Evolutionary conservation across 192 early-diverging fungal species (phyloP).

Genomic region (Spinellus fusiger): DNA sequence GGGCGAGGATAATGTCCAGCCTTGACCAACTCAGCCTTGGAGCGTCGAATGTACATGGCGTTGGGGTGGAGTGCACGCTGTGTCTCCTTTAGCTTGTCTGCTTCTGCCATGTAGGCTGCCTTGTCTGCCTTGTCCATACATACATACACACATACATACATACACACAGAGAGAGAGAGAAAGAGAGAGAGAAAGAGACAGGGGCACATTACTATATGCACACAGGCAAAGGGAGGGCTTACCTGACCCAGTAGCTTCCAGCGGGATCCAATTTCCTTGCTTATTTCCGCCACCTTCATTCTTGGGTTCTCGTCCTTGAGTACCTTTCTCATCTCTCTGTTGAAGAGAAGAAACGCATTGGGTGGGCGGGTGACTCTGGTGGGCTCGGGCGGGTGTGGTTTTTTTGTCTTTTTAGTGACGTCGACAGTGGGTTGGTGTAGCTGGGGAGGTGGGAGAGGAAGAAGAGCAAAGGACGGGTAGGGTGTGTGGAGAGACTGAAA

Average conservation of each 20-base stretch:
- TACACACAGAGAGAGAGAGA: not conserved
- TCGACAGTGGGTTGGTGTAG: conserved; percentile 14
- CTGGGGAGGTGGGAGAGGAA: conserved; percentile 9
- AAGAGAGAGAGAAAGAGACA: too few relatives aligned
- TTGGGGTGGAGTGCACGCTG: conserved; percentile 44
- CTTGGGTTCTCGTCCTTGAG: conserved; percentile 48
- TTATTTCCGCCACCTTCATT: conserved; percentile 56
- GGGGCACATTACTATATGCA: too few relatives aligned
- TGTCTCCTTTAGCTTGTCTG: conserved; percentile 40
- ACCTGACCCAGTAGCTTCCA: conserved; percentile 44
- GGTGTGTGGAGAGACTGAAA: not conserved
- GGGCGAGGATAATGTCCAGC: conserved; percentile 19
- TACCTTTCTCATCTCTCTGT: conserved; percentile 53
- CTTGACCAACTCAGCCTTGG: conserved; percentile 51
- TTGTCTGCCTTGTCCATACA: conserved; percentile 24
- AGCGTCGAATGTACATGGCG: conserved; percentile 51
- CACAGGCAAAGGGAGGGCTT: too few relatives aligned
- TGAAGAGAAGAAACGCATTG: conserved; percentile 56
- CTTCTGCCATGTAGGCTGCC: conserved; percentile 36
- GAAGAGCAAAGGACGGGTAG: not conserved
- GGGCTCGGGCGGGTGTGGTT: not conserved
- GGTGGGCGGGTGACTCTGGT: conserved; percentile 47
- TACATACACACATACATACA: not conserved
- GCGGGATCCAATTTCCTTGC: conserved; percentile 44
- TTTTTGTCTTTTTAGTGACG: conserved; percentile 7